These are phyloP conservation scores for Fragaria nilgerrensis DNA, from an alignment of 306 rosid genomes.

Conservation along the genomic window DNA sequence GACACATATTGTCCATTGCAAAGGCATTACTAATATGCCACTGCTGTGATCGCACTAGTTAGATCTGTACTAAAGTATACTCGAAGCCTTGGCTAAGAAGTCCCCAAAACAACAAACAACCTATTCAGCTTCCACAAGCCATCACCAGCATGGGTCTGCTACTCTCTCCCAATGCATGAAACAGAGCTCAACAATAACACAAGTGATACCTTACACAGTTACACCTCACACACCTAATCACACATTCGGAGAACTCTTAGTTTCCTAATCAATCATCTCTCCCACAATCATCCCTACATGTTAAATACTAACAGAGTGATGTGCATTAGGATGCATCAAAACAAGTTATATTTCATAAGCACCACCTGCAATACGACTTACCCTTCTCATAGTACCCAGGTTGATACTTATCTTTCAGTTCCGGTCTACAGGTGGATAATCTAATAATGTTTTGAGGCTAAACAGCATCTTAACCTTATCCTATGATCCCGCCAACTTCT, in stretches of 20 bases:
- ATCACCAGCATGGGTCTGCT: not conserved
- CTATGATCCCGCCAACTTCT: not conserved
- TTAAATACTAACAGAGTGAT: not conserved
- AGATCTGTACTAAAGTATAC: not conserved
- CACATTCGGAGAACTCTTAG: not conserved
- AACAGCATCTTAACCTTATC: not conserved
- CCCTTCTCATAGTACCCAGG: not conserved
- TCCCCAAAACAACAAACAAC: not conserved
- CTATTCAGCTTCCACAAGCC: not conserved
- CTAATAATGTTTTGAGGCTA: not conserved
- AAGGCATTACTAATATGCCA: not conserved
- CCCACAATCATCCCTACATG: constrained; percentile 13
- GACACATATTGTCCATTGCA: not conserved
- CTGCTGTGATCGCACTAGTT: not conserved
- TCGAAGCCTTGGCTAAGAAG: not conserved
- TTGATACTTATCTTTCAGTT: not conserved
- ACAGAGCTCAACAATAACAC: not conserved
- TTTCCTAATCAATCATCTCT: no score
- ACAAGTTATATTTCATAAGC: not conserved
- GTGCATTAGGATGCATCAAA: no score
- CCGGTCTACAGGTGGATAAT: not conserved
- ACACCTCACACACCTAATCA: not conserved
- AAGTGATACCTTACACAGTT: constrained; percentile 5
- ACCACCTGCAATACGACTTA: not conserved
- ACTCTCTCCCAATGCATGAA: not conserved